Conservation (phyloP, 805 yeast species). For the Candida peoriensis region DNA sequence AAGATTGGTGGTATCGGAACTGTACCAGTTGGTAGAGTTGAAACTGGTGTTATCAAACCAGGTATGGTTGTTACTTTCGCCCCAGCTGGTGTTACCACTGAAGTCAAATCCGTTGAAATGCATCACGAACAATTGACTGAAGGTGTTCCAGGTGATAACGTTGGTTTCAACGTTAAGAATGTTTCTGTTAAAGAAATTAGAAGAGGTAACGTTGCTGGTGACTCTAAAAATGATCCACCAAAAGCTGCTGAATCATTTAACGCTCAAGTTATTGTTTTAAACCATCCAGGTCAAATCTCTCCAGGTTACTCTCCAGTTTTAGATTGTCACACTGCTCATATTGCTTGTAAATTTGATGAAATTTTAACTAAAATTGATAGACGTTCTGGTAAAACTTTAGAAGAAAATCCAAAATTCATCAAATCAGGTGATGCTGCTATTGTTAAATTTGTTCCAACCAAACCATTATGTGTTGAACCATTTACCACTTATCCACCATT, state of each 20-base stretch:
- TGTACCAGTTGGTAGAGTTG: constrained; percentile 94
- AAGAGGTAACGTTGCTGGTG: constrained; percentile 94
- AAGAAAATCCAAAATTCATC: constrained; percentile 88
- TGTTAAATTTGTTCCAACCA: constrained; percentile 82
- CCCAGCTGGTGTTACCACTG: constrained; percentile 91
- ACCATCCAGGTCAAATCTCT: constrained; percentile 93
- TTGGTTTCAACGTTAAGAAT: constrained; percentile 92
- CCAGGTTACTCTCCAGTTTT: constrained; percentile 91
- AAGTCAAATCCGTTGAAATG: constrained; percentile 90
- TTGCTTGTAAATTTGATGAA: constrained; percentile 83
- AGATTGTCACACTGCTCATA: constrained; percentile 88
- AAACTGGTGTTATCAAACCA: constrained; percentile 89
- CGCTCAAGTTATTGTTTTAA: constrained; percentile 85
- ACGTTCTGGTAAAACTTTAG: constrained; percentile 90
- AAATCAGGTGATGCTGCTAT: constrained; percentile 97
- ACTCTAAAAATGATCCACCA: constrained; percentile 92
- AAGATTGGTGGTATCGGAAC: constrained; percentile 94
- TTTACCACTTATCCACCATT: constrained; percentile 96
- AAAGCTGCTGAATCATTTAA: constrained; percentile 74
- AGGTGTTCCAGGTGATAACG: constrained; percentile 88
- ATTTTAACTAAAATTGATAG: constrained; percentile 99
- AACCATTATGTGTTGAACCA: constrained; percentile 95
- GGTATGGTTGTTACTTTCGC: constrained; percentile 90
- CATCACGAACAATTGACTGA: constrained; percentile 83
- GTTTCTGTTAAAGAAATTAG: constrained; percentile 89